phyloP scores from a whole-genome alignment of 1,284 basidiomycete genomes.

The Limonomyces culmigenus region DNA sequence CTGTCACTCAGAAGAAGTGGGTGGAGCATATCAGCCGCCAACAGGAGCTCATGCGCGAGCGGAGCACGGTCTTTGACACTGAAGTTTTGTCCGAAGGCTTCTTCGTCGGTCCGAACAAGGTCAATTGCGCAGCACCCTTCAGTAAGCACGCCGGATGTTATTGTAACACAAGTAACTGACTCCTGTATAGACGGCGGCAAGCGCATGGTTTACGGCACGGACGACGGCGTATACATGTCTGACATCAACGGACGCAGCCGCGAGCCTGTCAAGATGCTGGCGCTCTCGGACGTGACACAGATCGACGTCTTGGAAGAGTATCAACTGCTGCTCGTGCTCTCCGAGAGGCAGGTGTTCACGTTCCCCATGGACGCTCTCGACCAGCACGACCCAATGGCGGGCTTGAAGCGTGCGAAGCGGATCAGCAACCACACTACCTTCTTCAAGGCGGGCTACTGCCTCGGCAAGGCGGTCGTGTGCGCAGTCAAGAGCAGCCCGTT shows the following conservation, averaged over 20 bases:
- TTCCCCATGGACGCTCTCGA: conserved; percentile 93
- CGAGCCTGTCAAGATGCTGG: conserved; percentile 84
- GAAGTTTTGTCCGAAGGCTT: conserved; percentile 76
- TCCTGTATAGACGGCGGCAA: conserved; percentile 54
- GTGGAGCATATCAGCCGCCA: conserved; percentile 84
- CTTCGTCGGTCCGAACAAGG: conserved; percentile 69
- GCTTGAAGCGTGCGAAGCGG: conserved; percentile 85
- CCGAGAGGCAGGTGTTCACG: conserved; percentile 92
- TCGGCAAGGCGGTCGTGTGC: conserved; percentile 91
- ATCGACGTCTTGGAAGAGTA: conserved; percentile 96
- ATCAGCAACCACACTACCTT: conserved; percentile 95
- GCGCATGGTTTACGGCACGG: conserved; percentile 88
- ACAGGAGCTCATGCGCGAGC: conserved; percentile 72
- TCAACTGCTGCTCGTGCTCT: conserved; percentile 87
- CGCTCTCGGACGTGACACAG: conserved; percentile 81
- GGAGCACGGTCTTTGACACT: conserved; percentile 81
- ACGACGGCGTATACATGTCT: conserved; percentile 92
- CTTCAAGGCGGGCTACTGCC: conserved; percentile 92
- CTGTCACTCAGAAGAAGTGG: conserved; percentile 85
- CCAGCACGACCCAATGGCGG: conserved; percentile 77
- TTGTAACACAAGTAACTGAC: conserved; percentile 2
- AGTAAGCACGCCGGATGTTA: conserved; percentile 33
- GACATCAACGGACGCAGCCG: conserved; percentile 65
- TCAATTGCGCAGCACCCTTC: conserved; percentile 92
- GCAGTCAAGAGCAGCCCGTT: conserved; percentile 92